Percentiles rank a stretch among this genome's conserved stretches.
phyloP scores from a whole-genome alignment of 257 asterid genomes.

The Thymus quinquecostatus region DNA sequence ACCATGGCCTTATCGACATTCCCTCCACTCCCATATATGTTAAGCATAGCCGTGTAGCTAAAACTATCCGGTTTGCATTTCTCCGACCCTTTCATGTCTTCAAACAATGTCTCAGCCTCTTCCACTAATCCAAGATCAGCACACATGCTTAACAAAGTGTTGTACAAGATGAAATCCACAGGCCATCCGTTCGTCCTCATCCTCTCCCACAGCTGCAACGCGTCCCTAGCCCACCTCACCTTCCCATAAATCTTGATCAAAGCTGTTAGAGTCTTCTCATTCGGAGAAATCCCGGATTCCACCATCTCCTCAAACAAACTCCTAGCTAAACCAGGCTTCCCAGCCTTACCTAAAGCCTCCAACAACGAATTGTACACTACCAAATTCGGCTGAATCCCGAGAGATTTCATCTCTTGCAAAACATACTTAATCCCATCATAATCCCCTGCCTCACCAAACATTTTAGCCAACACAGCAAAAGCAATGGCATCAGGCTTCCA shows the following conservation, averaged over 20 bases:
- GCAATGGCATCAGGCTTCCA: slow-evolving; percentile 93
- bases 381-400: slow-evolving; percentile 77
- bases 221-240: slow-evolving; percentile 95
- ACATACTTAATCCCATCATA: slow-evolving; percentile 87
- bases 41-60: slow-evolving; percentile 93
- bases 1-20: slow-evolving; percentile 77
- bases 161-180: slow-evolving; percentile 78
- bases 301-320: slow-evolving; percentile 88
- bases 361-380: slow-evolving; percentile 84
- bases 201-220: slow-evolving; percentile 83
- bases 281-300: slow-evolving; percentile 68
- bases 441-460: slow-evolving; percentile 94
- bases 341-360: slow-evolving; percentile 88
- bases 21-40: slow-evolving; percentile 83
- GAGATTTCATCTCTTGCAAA: slow-evolving; percentile 78
- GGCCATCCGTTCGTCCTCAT: slow-evolving; percentile 90
- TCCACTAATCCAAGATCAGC: slow-evolving; percentile 93
- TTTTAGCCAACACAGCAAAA: slow-evolving; percentile 73
- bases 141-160: slow-evolving; percentile 90
- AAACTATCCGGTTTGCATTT: slow-evolving; percentile 72
- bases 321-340: slow-evolving; percentile 89
- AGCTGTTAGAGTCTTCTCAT: slow-evolving; percentile 80
- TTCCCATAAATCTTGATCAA: slow-evolving; percentile 86
- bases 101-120: slow-evolving; percentile 75
- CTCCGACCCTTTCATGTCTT: slow-evolving; percentile 74